A percentile compares a stretch with the other conserved stretches of the same genome.
Evolutionary conservation across 2,329 filamentous ascomycete species (phyloP).

Genomic region (Fusarium oxysporum): DNA sequence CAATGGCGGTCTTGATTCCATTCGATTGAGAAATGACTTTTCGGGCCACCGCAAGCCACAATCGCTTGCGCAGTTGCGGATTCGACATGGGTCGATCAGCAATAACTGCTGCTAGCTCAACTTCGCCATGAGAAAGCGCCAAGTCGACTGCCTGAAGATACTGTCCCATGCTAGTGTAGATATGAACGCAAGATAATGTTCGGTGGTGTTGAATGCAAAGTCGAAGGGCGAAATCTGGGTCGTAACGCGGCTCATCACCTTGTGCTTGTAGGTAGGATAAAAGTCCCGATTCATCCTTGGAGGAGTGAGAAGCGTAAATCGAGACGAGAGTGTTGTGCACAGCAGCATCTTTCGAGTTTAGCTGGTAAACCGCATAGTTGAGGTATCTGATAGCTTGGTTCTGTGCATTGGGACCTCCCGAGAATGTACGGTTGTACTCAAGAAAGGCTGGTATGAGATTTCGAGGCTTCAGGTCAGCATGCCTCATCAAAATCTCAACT

Average conservation of each 20-base stretch:
- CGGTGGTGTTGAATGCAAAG: conserved; percentile 95
- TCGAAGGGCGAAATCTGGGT: conserved; percentile 94
- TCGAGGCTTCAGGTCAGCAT: conserved; percentile 84
- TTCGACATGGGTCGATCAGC: conserved; percentile 87
- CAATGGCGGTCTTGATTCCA: conserved; percentile 92
- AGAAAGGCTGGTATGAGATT: conserved; percentile 93
- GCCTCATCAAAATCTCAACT: conserved; percentile 96
- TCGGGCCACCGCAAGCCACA: conserved; percentile 95
- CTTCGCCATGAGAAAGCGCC: conserved; percentile 87
- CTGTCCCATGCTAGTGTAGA: conserved; percentile 96
- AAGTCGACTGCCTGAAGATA: conserved; percentile 94
- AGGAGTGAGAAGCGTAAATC: conserved; percentile 89
- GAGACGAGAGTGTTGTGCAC: conserved; percentile 98
- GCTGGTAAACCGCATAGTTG: conserved; percentile 90
- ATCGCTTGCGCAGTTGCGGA: conserved; percentile 84
- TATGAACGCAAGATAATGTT: conserved; percentile 94
- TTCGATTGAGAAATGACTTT: conserved; percentile 90
- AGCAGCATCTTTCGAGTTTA: conserved; percentile 82
- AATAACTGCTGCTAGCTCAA: conserved; percentile 89
- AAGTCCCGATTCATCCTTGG: conserved; percentile 85
- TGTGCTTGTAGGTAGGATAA: conserved; percentile 92
- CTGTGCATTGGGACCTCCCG: conserved; percentile 70
- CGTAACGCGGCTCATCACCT: conserved; percentile 86
- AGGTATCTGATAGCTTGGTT: conserved; percentile 97
- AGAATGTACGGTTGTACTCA: conserved; percentile 87